phyloP scores from a whole-genome alignment of 139 green algal genomes.

The Coelastrella sp. region DNA sequence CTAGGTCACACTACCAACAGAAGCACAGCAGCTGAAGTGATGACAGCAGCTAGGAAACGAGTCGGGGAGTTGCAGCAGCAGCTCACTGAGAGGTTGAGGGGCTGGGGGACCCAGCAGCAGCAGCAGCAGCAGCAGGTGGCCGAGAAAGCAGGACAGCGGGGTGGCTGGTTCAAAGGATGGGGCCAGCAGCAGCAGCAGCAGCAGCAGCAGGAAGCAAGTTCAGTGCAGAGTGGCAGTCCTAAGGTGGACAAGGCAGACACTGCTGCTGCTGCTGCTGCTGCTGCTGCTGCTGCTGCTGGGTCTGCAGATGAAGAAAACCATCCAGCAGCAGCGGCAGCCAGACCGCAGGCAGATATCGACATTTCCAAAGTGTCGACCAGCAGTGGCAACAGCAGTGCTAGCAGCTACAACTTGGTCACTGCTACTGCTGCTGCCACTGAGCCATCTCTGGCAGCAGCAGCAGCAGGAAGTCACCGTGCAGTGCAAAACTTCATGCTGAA shows the following conservation, averaged over 20 bases:
- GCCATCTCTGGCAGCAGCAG: slow-evolving; percentile 4
- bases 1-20: neutral
- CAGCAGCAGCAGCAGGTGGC: slow-evolving; percentile 4
- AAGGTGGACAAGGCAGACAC: neutral
- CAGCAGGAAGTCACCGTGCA: neutral
- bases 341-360: neutral
- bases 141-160: neutral
- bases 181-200: neutral
- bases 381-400: neutral
- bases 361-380: too few species aligned
- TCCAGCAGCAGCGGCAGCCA: neutral
- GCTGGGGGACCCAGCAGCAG: slow-evolving; percentile 2
- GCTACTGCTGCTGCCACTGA: neutral
- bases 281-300: neutral
- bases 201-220: slow-evolving; percentile 4
- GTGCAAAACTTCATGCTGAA: slow-evolving; percentile 33
- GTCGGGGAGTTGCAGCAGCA: slow-evolving; percentile 34
- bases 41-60: slow-evolving; percentile 5
- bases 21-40: slow-evolving; percentile 3
- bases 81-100: slow-evolving; percentile 9
- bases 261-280: neutral
- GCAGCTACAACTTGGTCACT: neutral
- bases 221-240: too few species aligned
- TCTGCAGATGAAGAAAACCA: neutral
- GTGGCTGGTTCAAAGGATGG: slow-evolving; percentile 1